Evolutionary conservation across 73 alveolate genomes (phyloP).

Genomic region (Tetrahymena borealis): DNA sequence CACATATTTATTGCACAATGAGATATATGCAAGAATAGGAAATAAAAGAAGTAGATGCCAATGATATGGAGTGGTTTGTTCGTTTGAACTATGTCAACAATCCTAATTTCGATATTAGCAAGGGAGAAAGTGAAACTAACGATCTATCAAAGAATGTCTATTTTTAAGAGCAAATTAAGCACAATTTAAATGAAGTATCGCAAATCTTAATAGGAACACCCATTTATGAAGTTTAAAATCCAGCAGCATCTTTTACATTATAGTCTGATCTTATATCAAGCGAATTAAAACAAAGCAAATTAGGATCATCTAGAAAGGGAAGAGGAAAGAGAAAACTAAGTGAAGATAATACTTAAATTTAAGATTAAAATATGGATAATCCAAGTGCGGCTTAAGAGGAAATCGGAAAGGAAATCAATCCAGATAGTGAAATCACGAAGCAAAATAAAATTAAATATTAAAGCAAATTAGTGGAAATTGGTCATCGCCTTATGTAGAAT

Average conservation of each 20-base stretch:
- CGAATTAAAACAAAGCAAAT: neutral
- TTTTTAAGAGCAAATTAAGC: neutral
- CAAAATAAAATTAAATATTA: neutral
- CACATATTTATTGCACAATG: neutral
- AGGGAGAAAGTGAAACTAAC: neutral
- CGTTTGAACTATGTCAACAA: neutral
- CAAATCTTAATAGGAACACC: neutral
- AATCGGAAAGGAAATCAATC: neutral
- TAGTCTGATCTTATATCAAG: neutral
- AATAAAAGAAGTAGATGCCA: neutral
- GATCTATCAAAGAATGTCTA: neutral
- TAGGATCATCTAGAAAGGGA: neutral
- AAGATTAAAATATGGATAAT: neutral
- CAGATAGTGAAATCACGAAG: neutral
- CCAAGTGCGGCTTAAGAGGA: too few species aligned
- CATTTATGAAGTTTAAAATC: neutral
- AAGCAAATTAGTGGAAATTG: neutral
- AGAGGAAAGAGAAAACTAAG: neutral
- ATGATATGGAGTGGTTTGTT: neutral
- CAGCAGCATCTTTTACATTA: neutral
- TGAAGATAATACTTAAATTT: neutral
- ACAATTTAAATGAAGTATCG: neutral
- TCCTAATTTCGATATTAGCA: neutral
- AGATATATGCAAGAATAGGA: neutral
- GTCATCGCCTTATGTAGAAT: neutral